phyloP scores from a whole-genome alignment of 2,329 filamentous ascomycete genomes.

The Xylaria multiplex region DNA sequence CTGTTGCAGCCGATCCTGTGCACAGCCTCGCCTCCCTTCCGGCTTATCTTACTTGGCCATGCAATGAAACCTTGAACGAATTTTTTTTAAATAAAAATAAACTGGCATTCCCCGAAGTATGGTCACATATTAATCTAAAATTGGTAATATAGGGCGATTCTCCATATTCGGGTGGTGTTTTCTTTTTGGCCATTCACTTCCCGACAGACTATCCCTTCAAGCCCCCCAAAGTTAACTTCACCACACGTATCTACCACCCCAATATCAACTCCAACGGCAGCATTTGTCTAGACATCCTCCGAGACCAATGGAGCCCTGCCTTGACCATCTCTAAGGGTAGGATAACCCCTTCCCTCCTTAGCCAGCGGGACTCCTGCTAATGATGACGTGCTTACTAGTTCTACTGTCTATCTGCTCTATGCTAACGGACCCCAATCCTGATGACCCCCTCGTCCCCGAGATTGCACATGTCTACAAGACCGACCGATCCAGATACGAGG shows the following conservation, averaged over 20 bases:
- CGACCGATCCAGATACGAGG: slow-evolving; percentile 93
- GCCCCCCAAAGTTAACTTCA: slow-evolving; percentile 99
- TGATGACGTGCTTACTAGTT: slow-evolving; percentile 63
- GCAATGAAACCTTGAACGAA: neutral
- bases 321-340: slow-evolving; percentile 98
- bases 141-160: slow-evolving; percentile 76
- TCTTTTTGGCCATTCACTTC: slow-evolving; percentile 99
- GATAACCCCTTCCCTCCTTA: slow-evolving; percentile 31
- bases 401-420: slow-evolving; percentile 99
- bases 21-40: neutral
- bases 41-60: neutral
- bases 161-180: slow-evolving; percentile 97
- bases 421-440: slow-evolving; percentile 99
- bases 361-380: neutral
- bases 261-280: slow-evolving; percentile 99
- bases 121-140: slow-evolving; percentile 24
- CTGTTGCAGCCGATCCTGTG: neutral
- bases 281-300: slow-evolving; percentile 97
- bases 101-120: neutral
- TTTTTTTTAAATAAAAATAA: neutral
- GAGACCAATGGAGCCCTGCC: slow-evolving; percentile 99
- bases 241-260: slow-evolving; percentile 98
- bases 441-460: slow-evolving; percentile 97
- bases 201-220: slow-evolving; percentile 99
- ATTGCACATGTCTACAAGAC: slow-evolving; percentile 99